Evolutionary conservation across 768 basidiomycete species (phyloP).

Genomic region (Termitomyces sp.): DNA sequence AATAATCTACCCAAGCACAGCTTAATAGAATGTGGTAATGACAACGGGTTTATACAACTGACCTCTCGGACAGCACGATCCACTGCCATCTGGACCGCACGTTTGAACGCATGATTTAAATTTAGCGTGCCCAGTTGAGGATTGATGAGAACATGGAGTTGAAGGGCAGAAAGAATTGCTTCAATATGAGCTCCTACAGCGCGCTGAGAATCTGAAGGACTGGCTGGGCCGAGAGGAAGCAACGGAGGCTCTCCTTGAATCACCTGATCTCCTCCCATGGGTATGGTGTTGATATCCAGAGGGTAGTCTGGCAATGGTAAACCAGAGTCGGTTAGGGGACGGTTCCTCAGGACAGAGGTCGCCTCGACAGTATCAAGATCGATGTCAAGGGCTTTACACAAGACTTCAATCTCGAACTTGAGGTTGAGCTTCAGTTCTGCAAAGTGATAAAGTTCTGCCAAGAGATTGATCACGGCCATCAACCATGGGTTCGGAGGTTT

Average conservation of each 20-base stretch:
- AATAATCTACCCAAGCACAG: constrained; percentile 58
- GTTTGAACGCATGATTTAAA: constrained; percentile 80
- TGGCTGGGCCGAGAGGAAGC: constrained; percentile 52
- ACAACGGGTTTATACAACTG: constrained; percentile 12
- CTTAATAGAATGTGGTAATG: constrained; percentile 3
- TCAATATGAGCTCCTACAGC: constrained; percentile 77
- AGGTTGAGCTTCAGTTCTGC: constrained; percentile 94
- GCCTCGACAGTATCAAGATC: constrained; percentile 83
- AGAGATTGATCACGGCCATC: constrained; percentile 88
- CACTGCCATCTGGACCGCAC: constrained; percentile 84
- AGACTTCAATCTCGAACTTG: constrained; percentile 97
- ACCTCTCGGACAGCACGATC: constrained; percentile 95
- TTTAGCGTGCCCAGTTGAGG: constrained; percentile 71
- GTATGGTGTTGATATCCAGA: constrained; percentile 71
- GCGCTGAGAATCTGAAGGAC: constrained; percentile 60
- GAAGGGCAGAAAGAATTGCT: constrained; percentile 65
- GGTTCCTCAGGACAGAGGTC: constrained; percentile 73
- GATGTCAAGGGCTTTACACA: constrained; percentile 89
- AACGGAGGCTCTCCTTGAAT: constrained; percentile 57
- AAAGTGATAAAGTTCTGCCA: constrained; percentile 95
- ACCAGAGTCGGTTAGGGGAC: constrained; percentile 59
- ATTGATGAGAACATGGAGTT: constrained; percentile 71
- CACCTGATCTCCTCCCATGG: constrained; percentile 67
- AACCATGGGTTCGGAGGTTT: constrained; percentile 97
- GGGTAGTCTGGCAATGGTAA: constrained; percentile 76